phyloP scores from a whole-genome alignment of 495 filamentous ascomycete genomes.

The Tuber microsphaerosporum region DNA sequence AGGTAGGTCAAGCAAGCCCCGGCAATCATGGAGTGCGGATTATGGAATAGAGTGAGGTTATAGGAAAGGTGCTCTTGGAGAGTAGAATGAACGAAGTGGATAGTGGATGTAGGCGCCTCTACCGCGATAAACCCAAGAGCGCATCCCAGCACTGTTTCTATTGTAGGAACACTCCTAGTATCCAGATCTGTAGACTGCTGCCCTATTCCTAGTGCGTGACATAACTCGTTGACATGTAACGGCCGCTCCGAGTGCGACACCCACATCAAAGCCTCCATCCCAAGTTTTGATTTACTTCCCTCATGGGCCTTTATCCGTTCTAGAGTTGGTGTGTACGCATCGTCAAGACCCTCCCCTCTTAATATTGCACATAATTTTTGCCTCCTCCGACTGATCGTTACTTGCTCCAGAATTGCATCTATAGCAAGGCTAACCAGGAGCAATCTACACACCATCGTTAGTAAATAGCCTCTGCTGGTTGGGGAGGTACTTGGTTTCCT shows the following conservation, averaged over 20 bases:
- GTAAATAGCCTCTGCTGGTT: neutral
- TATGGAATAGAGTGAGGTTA: constrained; percentile 1
- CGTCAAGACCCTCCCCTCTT: neutral
- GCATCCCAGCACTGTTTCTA: constrained; percentile 6
- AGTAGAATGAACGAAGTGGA: constrained; percentile 23
- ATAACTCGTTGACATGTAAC: neutral
- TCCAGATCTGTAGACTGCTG: neutral
- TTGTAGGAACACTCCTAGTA: neutral
- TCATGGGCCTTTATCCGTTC: neutral
- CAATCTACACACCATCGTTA: neutral
- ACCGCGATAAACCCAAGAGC: constrained; percentile 17
- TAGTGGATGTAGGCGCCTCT: constrained; percentile 10
- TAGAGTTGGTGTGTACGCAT: constrained; percentile 1
- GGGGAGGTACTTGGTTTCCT: neutral
- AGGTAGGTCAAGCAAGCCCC: constrained; percentile 13
- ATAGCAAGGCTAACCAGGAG: neutral
- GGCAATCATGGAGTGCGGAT: constrained; percentile 7
- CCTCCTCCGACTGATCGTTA: neutral
- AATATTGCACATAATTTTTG: neutral
- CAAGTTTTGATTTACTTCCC: neutral
- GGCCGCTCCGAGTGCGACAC: neutral
- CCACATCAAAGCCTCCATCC: neutral
- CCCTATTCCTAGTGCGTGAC: neutral
- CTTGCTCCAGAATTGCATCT: neutral
- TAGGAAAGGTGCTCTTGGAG: constrained; percentile 20